These are phyloP conservation scores for Dentipellis sp. DNA, from an alignment of 768 basidiomycete genomes.

Conservation along the genomic window DNA sequence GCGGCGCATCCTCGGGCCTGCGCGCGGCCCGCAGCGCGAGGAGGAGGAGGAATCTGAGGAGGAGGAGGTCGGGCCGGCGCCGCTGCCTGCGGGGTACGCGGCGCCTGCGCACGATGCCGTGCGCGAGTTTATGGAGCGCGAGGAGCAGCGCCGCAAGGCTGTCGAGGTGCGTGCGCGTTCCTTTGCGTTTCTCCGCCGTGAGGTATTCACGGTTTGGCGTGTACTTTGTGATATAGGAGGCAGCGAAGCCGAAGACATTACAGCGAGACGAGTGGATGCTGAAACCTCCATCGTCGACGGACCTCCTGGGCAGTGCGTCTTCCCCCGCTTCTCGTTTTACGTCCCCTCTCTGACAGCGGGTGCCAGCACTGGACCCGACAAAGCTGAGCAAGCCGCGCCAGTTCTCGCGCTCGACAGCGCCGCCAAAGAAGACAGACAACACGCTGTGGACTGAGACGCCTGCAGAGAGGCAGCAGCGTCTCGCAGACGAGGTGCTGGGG, in stretches of 20 bases:
- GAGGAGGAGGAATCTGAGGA: constrained; percentile 51
- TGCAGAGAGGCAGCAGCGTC: constrained; percentile 78
- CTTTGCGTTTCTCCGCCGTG: neutral
- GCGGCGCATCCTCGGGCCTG: constrained; percentile 39
- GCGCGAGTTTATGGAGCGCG: constrained; percentile 74
- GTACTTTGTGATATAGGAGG: constrained; percentile 41
- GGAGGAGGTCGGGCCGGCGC: constrained; percentile 80
- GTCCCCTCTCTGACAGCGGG: neutral
- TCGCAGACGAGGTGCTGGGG: constrained; percentile 93
- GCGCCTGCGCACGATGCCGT: constrained; percentile 53
- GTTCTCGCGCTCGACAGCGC: constrained; percentile 51
- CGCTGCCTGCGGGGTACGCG: constrained; percentile 40
- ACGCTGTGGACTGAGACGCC: constrained; percentile 98
- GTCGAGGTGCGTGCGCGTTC: constrained; percentile 39
- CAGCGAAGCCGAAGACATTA: constrained; percentile 63
- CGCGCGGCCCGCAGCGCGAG: constrained; percentile 32
- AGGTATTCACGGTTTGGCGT: neutral
- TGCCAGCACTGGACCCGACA: constrained; percentile 74
- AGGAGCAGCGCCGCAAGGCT: constrained; percentile 66
- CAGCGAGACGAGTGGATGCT: constrained; percentile 98
- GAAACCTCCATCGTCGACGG: constrained; percentile 77
- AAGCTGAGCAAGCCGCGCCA: constrained; percentile 67
- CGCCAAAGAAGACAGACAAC: constrained; percentile 36
- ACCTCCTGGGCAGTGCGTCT: constrained; percentile 65
- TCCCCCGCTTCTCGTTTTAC: neutral